Percentiles rank a stretch among this genome's conserved stretches.
These are phyloP conservation scores for Kentomonas sorsogonicus DNA, from an alignment of 208 protist genomes.

Conservation along the genomic window DNA sequence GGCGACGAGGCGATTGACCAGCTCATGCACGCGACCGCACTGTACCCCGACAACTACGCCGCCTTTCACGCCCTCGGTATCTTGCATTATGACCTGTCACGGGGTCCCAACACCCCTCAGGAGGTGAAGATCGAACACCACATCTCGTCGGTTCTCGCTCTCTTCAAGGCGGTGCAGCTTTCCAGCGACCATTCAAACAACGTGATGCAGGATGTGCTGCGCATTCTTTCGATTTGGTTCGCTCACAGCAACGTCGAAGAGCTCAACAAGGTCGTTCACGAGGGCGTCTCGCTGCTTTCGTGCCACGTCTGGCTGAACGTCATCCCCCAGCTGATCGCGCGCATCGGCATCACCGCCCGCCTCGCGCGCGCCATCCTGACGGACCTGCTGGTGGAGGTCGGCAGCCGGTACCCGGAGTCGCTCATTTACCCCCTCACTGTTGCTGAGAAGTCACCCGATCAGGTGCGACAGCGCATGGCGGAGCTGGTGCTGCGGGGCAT, in stretches of 20 bases:
- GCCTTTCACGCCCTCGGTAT: conserved; percentile 87
- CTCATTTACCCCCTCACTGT: conserved; percentile 99
- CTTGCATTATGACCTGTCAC: conserved; percentile 79
- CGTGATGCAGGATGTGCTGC: conserved; percentile 97
- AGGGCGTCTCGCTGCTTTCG: conserved; percentile 90
- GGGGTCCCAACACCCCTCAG: conserved; percentile 46
- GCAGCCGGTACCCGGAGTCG: conserved; percentile 97
- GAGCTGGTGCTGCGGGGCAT: conserved; percentile 78
- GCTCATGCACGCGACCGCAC: conserved; percentile 59
- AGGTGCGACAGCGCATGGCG: conserved; percentile 66
- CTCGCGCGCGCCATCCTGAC: conserved; percentile 91
- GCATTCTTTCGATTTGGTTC: conserved; percentile 99
- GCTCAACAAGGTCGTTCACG: conserved; percentile 78
- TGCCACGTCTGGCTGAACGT: conserved; percentile 98
- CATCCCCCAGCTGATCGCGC: conserved; percentile 98
- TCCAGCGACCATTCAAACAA: conserved; percentile 63
- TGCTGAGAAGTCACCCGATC: conserved; percentile 86
- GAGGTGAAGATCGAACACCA: conserved; percentile 62
- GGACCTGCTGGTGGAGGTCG: conserved; percentile 93
- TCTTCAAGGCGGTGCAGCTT: conserved; percentile 80
- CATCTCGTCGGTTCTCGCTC: conserved; percentile 61
- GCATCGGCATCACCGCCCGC: conserved; percentile 92
- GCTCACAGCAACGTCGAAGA: conserved; percentile 71
- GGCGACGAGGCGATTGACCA: conserved; percentile 76
- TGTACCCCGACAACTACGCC: conserved; percentile 65